Base-by-base conservation (phyloP, 2,329 filamentous ascomycete genomes). In the Fusarium mangiferae region DNA sequence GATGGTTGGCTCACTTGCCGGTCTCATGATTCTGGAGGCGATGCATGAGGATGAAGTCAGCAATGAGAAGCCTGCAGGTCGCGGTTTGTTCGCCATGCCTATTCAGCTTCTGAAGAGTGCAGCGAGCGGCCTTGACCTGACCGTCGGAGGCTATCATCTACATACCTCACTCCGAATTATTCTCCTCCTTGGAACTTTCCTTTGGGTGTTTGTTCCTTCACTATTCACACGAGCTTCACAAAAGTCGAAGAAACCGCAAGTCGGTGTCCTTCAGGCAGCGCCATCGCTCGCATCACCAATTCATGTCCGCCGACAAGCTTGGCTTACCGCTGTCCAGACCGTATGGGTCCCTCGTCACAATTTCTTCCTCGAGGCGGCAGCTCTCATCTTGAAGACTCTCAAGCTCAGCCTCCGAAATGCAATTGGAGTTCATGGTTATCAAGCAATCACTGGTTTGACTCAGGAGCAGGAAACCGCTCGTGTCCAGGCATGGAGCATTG, bases 401-500 rank as follows among this genome's bases (percentile, higher is more conserved):
- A 97, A 97, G 82, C 92, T 97, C 58, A 93, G 93, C 76, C 81
- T 94, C 60, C 90, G 94, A 51, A 95, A 94, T 74, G 81, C 93
- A 1, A 90, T 98, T 70, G 95, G 96, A 44, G 88, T 91, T 75
- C 89, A 92, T 35, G 87, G 92, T 15, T 98, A 96, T 80, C 92
- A 95, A 64, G 87, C 91, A 79, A 84, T 97, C 44, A 96, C 93
- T 5, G 94, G 94, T 1, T 89, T 93, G 54, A 96, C 92, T 4
- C 91, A 93, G 75, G 94, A 98, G 66, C 92, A 97, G 81, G 96
- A 98, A 81, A 90, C 89, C 58, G 95, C 94, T 12, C 90, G 96
- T 35, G 89, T 97, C 78, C 96, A 97, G 83, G 94, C 95, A 0
- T 98, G 96, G 96, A 90, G 92, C 39, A 98, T 98, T 78, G 95